Base-by-base conservation (phyloP, 768 basidiomycete species). In the Tricholoma furcatifolium region DNA sequence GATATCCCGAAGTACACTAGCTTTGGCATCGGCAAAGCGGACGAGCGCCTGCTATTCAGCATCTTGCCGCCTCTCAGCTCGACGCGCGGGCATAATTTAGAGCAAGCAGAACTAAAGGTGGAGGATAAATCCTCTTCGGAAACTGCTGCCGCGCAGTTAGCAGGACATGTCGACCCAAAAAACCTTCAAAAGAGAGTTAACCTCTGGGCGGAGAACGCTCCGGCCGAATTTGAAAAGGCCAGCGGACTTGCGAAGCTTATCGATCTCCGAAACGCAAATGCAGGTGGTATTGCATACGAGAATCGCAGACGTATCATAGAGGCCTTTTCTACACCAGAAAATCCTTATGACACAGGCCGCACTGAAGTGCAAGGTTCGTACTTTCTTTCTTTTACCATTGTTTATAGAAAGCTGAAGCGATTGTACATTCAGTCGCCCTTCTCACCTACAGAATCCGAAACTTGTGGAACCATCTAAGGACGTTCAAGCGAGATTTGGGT, bases 191-290 rank as follows among this genome's bases (percentile, higher is more conserved):
- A 4, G 6, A 3, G 12, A 2, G 14, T 14, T 5, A 6, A 14
- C 11, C 11, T 24, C 15, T 42, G 17, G 50, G 51, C 0, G 35
- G 58, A 60, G 45, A 68, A 65, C 21, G 64, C 66, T 52, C 58
- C 63, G 41, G 62, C 60, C 36, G 77, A 82, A 60, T 43, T 74
- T 27, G 53, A 55, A 51, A 86, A 85, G 62, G 74, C 78, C 5
- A 78, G 72, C 55, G 64, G 70, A 61, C 77, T 97, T 51, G 84
- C 87, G 39, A 78, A 79, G 59, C 69, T 93, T 27, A 70, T 93
- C 18, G 93, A 97, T 71, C 70, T 98, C 61, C 75, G 87, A 57
- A 98, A 98, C 63, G 88, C 96, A 15, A 91, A 88, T 60, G 89
- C 92, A 24, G 75, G 71, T 27, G 93, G 92, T n/a, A 84, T 98